phyloP scores from a whole-genome alignment of 108 stramenopile species.

The Fragilaria radians region DNA sequence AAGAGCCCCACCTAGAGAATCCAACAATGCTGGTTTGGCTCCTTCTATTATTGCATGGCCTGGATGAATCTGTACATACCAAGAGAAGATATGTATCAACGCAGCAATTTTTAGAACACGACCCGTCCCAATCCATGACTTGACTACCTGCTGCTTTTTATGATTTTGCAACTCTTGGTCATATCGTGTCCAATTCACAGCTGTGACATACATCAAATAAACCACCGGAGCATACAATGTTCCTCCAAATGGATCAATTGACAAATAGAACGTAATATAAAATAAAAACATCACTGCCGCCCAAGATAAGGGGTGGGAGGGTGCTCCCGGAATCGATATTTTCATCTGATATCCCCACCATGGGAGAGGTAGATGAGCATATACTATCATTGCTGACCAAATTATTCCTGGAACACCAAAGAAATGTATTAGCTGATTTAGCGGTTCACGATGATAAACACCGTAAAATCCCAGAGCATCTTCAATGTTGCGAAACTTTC shows the following conservation, averaged over 20 bases:
- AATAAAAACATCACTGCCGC: constrained; percentile 12
- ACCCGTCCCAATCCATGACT: constrained; percentile 50
- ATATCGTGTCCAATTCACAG: constrained; percentile 10
- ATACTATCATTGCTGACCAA: constrained; percentile 32
- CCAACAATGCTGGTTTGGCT: constrained; percentile 43
- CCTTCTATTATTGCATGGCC: constrained; percentile 53
- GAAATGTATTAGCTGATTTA: constrained; percentile 62
- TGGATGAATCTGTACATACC: constrained; percentile 53
- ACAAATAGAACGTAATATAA: constrained; percentile 35
- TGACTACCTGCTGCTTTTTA: constrained; percentile 1
- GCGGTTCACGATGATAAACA: constrained; percentile 46
- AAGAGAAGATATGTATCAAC: constrained; percentile 33
- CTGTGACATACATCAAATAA: constrained; percentile 35
- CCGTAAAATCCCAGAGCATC: constrained; percentile 49
- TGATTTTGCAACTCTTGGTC: constrained; percentile 18
- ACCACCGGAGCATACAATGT: constrained; percentile 30
- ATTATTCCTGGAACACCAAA: constrained; percentile 53
- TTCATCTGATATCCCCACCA: neutral
- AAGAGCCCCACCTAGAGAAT: constrained; percentile 40
- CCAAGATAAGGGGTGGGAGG: constrained; percentile 3
- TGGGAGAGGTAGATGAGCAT: constrained; percentile 5
- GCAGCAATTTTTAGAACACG: constrained; percentile 21
- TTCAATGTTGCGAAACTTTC: constrained; percentile 14
- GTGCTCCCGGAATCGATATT: constrained; percentile 9
- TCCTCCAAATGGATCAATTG: constrained; percentile 43